Base-by-base conservation (phyloP, 176 grass and related monocot genomes). In the Metroxylon sagu region DNA sequence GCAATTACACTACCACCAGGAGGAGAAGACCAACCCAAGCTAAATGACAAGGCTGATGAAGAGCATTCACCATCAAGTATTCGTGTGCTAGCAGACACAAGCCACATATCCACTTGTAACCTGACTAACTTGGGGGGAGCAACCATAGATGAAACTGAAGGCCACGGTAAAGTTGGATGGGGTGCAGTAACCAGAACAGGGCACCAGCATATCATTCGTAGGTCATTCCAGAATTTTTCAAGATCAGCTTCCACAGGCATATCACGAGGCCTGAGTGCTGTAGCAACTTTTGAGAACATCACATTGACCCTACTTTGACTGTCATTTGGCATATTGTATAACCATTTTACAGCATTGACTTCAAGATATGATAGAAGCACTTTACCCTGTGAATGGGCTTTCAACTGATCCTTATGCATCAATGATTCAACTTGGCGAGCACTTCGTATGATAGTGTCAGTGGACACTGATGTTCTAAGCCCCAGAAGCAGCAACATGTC, bases 151-250 rank as follows among this genome's bases (percentile, higher is more conserved):
- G 86, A 85, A 59, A 87, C 83, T 49, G 79, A 77, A 73, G 91
- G 91, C 91, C 91, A 96, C 48, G 91, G 91, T 64, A 96, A 73
- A 53, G 54, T 71, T 79, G 80, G 74, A 89, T 80, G 85, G 56
- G 91, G 86, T 57, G 83, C 39, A 53, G 61, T 76, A 73, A 75
- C 72, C 69, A 96, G 80, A 57, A 96, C 91, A 77, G 91, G 91
- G 70, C 91, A 96, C 91, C 91, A 96, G 73, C 83, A 90, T 76
- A 96, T 87, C 91, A 90, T 87, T 85, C 81, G 79, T 52, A 96
- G 65, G 31, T 96, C 80, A 79, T 43, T 86, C 91, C 86, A 96
- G 58, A 96, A 96, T 62, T 83, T 90, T 64, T 82, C 86, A 27
- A 85, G 80, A 74, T 90, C 80, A 85, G n/a, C 68, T 75, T 86